A percentile compares a stretch with the other conserved stretches of the same genome.
Evolutionary conservation across 164 flowering plant species (phyloP).

Genomic region (Echeveria elegans): DNA sequence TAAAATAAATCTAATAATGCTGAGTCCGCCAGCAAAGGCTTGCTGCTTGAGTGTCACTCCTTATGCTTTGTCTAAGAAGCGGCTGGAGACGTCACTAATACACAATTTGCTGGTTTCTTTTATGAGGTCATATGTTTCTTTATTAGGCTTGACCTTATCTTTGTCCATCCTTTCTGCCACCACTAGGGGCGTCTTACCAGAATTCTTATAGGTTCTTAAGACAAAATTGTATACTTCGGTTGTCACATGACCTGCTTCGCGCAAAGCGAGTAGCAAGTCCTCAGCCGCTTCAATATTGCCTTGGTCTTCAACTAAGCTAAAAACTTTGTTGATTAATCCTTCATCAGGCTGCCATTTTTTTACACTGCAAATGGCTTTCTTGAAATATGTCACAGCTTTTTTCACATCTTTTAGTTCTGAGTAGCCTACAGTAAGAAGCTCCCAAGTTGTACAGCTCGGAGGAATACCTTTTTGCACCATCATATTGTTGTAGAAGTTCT

Average conservation of each 20-base stretch:
- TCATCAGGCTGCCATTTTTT: slow-evolving; percentile 56
- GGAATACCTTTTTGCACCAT: slow-evolving; percentile 40
- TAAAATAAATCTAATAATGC: neutral
- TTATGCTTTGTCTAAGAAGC: slow-evolving; percentile 6
- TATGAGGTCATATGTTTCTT: slow-evolving; percentile 54
- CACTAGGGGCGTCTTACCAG: slow-evolving; percentile 77
- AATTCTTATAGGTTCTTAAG: slow-evolving; percentile 59
- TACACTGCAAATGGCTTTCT: slow-evolving; percentile 56
- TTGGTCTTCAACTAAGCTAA: slow-evolving; percentile 33
- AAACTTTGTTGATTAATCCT: slow-evolving; percentile 34
- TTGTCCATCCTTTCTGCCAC: slow-evolving; percentile 75
- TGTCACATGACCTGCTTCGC: slow-evolving; percentile 51
- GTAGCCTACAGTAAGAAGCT: slow-evolving; percentile 75
- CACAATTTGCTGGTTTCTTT: slow-evolving; percentile 57
- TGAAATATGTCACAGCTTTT: slow-evolving; percentile 44
- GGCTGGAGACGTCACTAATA: slow-evolving; percentile 42
- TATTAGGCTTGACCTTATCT: slow-evolving; percentile 55
- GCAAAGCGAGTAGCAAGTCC: slow-evolving; percentile 39
- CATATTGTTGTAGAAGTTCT: slow-evolving; percentile 29
- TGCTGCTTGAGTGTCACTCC: neutral
- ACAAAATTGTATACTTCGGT: slow-evolving; percentile 65
- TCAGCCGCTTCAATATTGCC: slow-evolving; percentile 61
- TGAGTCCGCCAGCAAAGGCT: neutral
- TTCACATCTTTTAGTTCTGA: slow-evolving; percentile 36
- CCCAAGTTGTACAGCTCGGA: slow-evolving; percentile 72